A percentile compares a stretch with the other conserved stretches of the same genome.
Evolutionary conservation across 805 yeast genomes (phyloP).

Genomic region (Zygosaccharomyces bisporus): DNA sequence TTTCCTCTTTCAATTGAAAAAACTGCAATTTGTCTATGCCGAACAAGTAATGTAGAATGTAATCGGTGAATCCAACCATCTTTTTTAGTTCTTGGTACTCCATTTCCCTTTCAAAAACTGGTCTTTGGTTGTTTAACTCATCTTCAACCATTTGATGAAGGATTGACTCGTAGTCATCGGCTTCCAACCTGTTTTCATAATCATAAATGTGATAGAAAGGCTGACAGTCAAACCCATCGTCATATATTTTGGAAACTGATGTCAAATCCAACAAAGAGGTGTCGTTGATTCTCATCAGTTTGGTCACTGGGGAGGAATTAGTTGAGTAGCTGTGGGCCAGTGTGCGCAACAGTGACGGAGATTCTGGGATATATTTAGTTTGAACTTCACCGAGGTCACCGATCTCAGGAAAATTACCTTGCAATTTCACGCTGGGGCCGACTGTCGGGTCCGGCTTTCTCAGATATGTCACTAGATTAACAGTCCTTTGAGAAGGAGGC

Average conservation of each 20-base stretch:
- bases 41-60: conserved; percentile 23
- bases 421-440: conserved; percentile 5
- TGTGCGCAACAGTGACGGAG: conserved; percentile 14
- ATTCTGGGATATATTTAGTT: conserved; percentile 12
- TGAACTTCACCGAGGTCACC: conserved; percentile 9
- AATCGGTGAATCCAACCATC: conserved; percentile 16
- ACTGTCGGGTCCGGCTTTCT: conserved; percentile 16
- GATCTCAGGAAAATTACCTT: conserved; percentile 1
- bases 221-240: conserved; percentile 17
- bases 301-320: conserved; percentile 1
- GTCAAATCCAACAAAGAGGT: conserved; percentile 5
- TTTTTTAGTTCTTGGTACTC: conserved; percentile 23
- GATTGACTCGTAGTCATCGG: conserved; percentile 22
- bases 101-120: conserved; percentile 26
- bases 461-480: conserved; percentile 12
- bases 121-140: conserved; percentile 14
- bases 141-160: conserved; percentile 19
- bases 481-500: conserved; percentile 7
- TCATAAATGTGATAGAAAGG: conserved; percentile 22
- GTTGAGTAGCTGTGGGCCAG: background rate
- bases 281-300: conserved; percentile 3
- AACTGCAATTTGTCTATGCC: conserved; percentile 28
- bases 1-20: conserved; percentile 24
- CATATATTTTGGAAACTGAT: conserved; percentile 7
- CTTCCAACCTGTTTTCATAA: conserved; percentile 23